Conservation (phyloP, 208 protist genomes). For the Trypanosoma brucei region DNA sequence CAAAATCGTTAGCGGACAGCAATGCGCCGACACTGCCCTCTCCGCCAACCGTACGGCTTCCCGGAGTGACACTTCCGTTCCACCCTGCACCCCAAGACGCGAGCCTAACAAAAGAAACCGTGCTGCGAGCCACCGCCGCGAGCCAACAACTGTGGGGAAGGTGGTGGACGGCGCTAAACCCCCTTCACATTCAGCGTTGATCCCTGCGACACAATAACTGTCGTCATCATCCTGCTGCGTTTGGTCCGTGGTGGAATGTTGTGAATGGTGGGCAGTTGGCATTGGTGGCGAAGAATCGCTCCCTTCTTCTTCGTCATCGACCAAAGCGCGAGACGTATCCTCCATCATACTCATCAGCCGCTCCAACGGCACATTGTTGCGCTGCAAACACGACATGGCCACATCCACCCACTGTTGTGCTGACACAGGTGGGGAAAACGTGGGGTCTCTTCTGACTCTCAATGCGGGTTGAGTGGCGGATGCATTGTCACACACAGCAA, state of each 20-base stretch:
- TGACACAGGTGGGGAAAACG: conserved; percentile 16
- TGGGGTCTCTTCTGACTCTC: conserved; percentile 9
- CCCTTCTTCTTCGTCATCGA: neutral
- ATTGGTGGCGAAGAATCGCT: neutral
- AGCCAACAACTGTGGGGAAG: neutral
- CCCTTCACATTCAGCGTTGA: neutral
- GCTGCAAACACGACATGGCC: conserved; percentile 35
- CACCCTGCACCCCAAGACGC: conserved; percentile 24
- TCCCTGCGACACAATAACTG: neutral
- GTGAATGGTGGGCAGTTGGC: neutral
- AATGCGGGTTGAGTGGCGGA: neutral
- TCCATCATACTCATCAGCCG: conserved; percentile 45
- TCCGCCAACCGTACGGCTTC: conserved; percentile 40
- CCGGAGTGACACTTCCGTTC: conserved; percentile 20
- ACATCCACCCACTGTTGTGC: conserved; percentile 35
- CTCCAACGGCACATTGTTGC: conserved; percentile 5
- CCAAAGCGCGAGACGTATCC: conserved; percentile 35
- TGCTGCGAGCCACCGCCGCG: conserved; percentile 39
- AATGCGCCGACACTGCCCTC: conserved; percentile 30
- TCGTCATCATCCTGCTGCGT: neutral
- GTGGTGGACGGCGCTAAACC: neutral
- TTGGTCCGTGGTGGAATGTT: too few species aligned
- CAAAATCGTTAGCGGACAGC: conserved; percentile 32
- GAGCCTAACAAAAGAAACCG: conserved; percentile 53
- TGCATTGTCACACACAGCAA: neutral